Percentiles rank a stretch among this genome's conserved stretches.
These are phyloP conservation scores for Stentor coeruleus DNA, from an alignment of 73 alveolate genomes.

Conservation along the genomic window DNA sequence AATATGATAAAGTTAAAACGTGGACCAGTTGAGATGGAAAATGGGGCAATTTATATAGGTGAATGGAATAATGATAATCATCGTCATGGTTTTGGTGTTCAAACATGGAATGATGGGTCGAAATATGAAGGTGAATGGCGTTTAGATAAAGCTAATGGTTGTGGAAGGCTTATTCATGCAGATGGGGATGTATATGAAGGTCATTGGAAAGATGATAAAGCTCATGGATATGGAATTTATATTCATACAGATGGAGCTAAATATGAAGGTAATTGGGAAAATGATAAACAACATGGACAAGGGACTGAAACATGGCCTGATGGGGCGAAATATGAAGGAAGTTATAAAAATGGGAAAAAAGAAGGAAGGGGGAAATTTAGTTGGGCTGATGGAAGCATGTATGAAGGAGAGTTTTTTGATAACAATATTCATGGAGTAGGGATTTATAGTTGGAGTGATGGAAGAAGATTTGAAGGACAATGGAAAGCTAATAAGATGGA, in stretches of 20 bases:
- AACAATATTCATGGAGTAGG: conserved; percentile 70
- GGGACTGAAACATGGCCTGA: conserved; percentile 80
- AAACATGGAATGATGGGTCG: conserved; percentile 21
- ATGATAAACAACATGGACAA: conserved; percentile 73
- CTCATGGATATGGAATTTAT: conserved; percentile 52
- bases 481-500: conserved; percentile 60
- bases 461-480: conserved; percentile 51
- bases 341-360: conserved; percentile 48
- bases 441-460: conserved; percentile 59
- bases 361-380: conserved; percentile 54
- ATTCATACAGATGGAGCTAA: conserved; percentile 42
- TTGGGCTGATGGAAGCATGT: conserved; percentile 61
- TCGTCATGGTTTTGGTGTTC: conserved; percentile 6
- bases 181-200: conserved; percentile 61
- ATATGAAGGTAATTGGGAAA: conserved; percentile 77
- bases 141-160: conserved; percentile 36
- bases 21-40: neutral
- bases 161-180: conserved; percentile 46
- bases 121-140: conserved; percentile 43
- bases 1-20: neutral
- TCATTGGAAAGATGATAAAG: conserved; percentile 50
- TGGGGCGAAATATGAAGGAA: conserved; percentile 68
- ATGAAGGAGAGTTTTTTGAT: conserved; percentile 63
- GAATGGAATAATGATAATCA: neutral
- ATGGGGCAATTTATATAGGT: conserved; percentile 20